phyloP scores from a whole-genome alignment of 2,329 filamentous ascomycete genomes.

The Trichoderma sp. region DNA sequence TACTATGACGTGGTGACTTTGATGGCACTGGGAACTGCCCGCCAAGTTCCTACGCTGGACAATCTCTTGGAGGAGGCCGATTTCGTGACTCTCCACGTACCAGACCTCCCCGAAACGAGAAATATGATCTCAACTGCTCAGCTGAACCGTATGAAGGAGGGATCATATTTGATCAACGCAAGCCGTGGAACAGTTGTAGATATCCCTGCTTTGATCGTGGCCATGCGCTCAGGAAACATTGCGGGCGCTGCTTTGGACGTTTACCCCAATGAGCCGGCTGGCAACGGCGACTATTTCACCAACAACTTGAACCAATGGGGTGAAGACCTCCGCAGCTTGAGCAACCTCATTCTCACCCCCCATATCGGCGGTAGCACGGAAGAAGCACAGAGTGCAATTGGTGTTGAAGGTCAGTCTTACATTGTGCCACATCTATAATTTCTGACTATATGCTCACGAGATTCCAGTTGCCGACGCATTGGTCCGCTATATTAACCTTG shows the following conservation, averaged over 20 bases:
- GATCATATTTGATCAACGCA: slow-evolving; percentile 94
- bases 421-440: background rate
- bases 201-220: slow-evolving; percentile 87
- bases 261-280: slow-evolving; percentile 89
- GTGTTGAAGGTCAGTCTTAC: slow-evolving; percentile 68
- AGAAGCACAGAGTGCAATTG: slow-evolving; percentile 95
- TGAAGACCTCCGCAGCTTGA: slow-evolving; percentile 80
- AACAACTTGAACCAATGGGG: slow-evolving; percentile 81
- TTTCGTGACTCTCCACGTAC: slow-evolving; percentile 94
- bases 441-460: background rate
- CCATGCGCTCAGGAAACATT: slow-evolving; percentile 82
- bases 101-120: slow-evolving; percentile 88
- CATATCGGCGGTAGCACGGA: slow-evolving; percentile 98
- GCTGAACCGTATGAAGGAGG: slow-evolving; percentile 86
- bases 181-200: slow-evolving; percentile 93
- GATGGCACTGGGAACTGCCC: slow-evolving; percentile 89
- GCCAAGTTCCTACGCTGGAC: slow-evolving; percentile 78
- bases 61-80: slow-evolving; percentile 78
- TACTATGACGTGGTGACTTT: slow-evolving; percentile 95
- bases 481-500: slow-evolving; percentile 94
- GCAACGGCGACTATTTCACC: slow-evolving; percentile 95
- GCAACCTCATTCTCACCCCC: slow-evolving; percentile 92
- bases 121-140: slow-evolving; percentile 84
- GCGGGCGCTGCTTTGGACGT: slow-evolving; percentile 96
- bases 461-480: slow-evolving; percentile 75